phyloP scores from a whole-genome alignment of 139 green algal genomes.

The Chlamydomonas schloesseri region DNA sequence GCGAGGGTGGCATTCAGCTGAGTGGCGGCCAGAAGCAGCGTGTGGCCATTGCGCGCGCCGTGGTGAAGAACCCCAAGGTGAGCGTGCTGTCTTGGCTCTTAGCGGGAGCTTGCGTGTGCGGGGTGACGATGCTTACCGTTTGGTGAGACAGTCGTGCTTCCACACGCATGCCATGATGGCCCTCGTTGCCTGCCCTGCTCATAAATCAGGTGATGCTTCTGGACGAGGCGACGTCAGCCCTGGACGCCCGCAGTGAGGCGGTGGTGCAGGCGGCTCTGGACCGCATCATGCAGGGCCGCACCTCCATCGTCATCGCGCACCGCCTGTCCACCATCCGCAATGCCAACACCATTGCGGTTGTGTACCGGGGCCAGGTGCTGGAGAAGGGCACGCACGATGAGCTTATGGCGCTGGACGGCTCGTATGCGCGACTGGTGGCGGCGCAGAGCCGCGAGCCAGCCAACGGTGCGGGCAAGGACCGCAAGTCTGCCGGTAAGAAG shows the following conservation, averaged over 20 bases:
- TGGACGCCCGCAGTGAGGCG: slow-evolving; percentile 82
- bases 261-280: slow-evolving; percentile 77
- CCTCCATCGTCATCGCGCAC: slow-evolving; percentile 93
- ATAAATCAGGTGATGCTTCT: slow-evolving; percentile 54
- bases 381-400: slow-evolving; percentile 71
- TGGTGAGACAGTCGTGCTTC: too few species aligned
- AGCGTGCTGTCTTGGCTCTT: too few species aligned
- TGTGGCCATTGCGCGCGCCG: slow-evolving; percentile 81
- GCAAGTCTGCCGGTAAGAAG: background rate
- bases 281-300: slow-evolving; percentile 76
- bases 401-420: slow-evolving; percentile 67
- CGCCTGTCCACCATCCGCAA: slow-evolving; percentile 86
- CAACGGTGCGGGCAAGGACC: too few species aligned
- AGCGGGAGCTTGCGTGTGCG: background rate
- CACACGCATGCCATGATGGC: too few species aligned
- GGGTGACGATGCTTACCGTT: too few species aligned
- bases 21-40: slow-evolving; percentile 86
- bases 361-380: slow-evolving; percentile 63
- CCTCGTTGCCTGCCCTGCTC: background rate
- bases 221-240: slow-evolving; percentile 57
- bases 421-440: slow-evolving; percentile 75
- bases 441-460: slow-evolving; percentile 61
- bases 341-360: slow-evolving; percentile 87
- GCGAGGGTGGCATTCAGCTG: slow-evolving; percentile 66
- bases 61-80: slow-evolving; percentile 65